A percentile compares a stretch with the other conserved stretches of the same genome.
Conservation (phyloP, 768 basidiomycete species). For the Tephrocybe rancida region DNA sequence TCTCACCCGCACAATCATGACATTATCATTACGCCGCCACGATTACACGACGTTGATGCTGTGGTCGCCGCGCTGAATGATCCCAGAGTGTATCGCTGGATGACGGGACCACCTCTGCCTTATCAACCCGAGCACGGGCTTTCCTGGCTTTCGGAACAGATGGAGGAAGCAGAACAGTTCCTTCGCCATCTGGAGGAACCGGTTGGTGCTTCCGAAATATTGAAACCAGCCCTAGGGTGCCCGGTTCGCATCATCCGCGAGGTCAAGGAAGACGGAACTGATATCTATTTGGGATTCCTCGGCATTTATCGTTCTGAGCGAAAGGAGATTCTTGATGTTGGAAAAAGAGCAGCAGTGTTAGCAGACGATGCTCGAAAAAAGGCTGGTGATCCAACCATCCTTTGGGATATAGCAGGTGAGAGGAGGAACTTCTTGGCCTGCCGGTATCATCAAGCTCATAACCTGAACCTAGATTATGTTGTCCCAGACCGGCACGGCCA, state of each 20-base stretch:
- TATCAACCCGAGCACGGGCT: conserved; percentile 33
- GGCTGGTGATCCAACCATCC: conserved; percentile 46
- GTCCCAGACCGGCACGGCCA: conserved; percentile 14
- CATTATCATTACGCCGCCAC: conserved; percentile 55
- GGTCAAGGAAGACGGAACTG: conserved; percentile 30
- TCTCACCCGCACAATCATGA: conserved; percentile 39
- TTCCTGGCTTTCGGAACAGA: conserved; percentile 16
- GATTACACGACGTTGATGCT: conserved; percentile 38
- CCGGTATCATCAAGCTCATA: not conserved
- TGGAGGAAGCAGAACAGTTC: conserved; percentile 24
- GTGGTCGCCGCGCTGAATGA: conserved; percentile 39
- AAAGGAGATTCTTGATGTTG: conserved; percentile 28
- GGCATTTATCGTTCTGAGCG: conserved; percentile 29
- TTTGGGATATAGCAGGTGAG: conserved; percentile 56
- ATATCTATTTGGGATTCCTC: conserved; percentile 34
- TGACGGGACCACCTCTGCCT: conserved; percentile 41
- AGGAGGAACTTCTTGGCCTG: not conserved
- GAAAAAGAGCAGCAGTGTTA: conserved; percentile 23
- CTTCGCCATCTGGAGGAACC: conserved; percentile 21
- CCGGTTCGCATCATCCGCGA: conserved; percentile 50
- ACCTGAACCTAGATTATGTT: conserved; percentile 7
- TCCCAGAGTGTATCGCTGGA: conserved; percentile 34
- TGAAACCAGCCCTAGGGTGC: conserved; percentile 20
- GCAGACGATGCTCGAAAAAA: conserved; percentile 37
- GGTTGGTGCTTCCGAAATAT: not conserved